Conservation (phyloP, 2,329 filamentous ascomycete species). For the Neocucurbitaria cava region DNA sequence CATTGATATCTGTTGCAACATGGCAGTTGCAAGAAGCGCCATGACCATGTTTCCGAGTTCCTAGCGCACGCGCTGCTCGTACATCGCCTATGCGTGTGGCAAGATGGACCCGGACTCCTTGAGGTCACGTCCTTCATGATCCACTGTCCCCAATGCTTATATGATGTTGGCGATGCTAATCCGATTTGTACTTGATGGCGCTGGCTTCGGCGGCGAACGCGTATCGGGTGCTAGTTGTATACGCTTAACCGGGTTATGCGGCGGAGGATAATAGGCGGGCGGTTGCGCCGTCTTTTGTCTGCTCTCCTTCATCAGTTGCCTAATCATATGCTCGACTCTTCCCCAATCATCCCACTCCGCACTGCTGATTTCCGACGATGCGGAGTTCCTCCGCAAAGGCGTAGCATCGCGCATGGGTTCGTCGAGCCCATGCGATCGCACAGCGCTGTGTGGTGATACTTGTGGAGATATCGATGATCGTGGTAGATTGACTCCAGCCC, state of each 20-base stretch:
- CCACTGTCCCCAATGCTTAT: constrained; percentile 15
- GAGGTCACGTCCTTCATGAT: background rate
- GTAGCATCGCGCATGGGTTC: constrained; percentile 49
- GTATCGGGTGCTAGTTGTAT: constrained; percentile 42
- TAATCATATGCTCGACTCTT: constrained; percentile 69
- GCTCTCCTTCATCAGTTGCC: constrained; percentile 60
- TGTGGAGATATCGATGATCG: constrained; percentile 6
- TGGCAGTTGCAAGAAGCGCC: too few species aligned
- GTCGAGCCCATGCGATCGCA: constrained; percentile 25
- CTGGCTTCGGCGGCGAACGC: constrained; percentile 30
- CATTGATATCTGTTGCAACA: too few species aligned
- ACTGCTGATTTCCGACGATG: constrained; percentile 63
- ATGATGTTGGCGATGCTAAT: constrained; percentile 56
- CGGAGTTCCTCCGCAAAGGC: constrained; percentile 58
- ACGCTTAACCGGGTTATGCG: constrained; percentile 48
- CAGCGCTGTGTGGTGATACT: constrained; percentile 8
- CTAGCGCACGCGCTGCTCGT: too few species aligned
- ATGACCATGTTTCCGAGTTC: too few species aligned
- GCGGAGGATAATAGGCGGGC: constrained; percentile 43
- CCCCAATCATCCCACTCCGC: constrained; percentile 84
- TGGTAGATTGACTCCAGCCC: constrained; percentile 60
- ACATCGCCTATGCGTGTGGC: background rate
- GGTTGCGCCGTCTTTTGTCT: constrained; percentile 39
- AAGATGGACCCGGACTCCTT: background rate
- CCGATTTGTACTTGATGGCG: constrained; percentile 50